Evolutionary conservation across 805 yeast genomes (phyloP).

Genomic region (Suhomyces faveliae): DNA sequence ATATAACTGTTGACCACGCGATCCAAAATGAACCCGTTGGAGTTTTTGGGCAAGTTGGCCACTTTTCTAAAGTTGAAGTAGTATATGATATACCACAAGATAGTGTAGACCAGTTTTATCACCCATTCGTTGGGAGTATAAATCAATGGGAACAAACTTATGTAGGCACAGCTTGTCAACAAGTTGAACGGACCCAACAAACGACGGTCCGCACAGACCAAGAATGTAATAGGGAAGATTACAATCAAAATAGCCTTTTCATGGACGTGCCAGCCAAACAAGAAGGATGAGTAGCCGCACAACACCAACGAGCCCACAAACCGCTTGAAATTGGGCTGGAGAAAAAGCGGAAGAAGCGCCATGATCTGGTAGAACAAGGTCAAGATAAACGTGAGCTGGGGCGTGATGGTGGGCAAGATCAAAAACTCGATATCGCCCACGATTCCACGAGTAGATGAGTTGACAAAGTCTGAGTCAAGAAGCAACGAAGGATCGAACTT

Average conservation of each 20-base stretch:
- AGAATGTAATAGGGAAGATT: conserved; percentile 81
- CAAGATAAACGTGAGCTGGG: conserved; percentile 70
- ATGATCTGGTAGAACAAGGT: conserved; percentile 83
- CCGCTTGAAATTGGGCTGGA: conserved; percentile 71
- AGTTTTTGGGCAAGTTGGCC: conserved; percentile 51
- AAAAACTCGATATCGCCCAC: conserved; percentile 88
- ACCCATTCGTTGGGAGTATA: conserved; percentile 78
- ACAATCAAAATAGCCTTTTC: conserved; percentile 93
- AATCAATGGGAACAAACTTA: conserved; percentile 83
- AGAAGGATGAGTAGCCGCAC: conserved; percentile 86
- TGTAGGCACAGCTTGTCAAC: conserved; percentile 76
- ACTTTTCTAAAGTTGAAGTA: conserved; percentile 71
- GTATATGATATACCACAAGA: conserved; percentile 81
- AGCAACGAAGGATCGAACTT: conserved; percentile 47
- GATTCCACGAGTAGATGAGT: conserved; percentile 68
- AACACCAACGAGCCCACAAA: conserved; percentile 82
- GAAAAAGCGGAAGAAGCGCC: conserved; percentile 66
- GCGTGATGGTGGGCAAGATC: conserved; percentile 77
- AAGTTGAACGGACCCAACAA: conserved; percentile 69
- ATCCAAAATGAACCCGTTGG: conserved; percentile 50
- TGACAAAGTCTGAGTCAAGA: conserved; percentile 27
- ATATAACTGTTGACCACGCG: conserved; percentile 66
- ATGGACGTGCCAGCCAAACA: conserved; percentile 99
- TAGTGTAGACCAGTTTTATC: conserved; percentile 72
- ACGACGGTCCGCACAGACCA: conserved; percentile 69